Conservation (phyloP, 1,284 basidiomycete species). For the Tilletia caries region DNA sequence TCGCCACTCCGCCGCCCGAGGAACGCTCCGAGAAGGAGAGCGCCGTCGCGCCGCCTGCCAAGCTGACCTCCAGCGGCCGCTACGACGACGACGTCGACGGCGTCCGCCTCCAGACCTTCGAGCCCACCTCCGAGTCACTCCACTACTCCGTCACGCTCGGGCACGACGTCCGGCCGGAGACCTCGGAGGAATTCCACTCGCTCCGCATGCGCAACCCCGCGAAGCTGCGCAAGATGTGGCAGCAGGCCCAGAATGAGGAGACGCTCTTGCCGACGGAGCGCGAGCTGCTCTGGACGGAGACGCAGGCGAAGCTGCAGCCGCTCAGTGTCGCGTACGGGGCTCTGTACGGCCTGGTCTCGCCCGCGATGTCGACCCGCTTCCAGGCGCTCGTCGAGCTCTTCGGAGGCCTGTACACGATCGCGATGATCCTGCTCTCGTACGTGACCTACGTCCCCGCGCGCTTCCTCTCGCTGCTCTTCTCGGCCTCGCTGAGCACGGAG, state of each 20-base stretch:
- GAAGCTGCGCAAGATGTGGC: not conserved
- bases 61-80: not conserved
- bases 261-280: conserved; percentile 7
- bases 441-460: conserved; percentile 58
- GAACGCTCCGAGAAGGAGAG: not conserved
- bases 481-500: conserved; percentile 15
- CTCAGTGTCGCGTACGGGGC: not conserved
- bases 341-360: not conserved
- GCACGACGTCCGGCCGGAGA: not conserved
- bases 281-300: not conserved
- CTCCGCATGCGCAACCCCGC: not conserved
- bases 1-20: not conserved
- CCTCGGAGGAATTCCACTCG: not conserved
- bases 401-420: conserved; percentile 63
- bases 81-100: not conserved
- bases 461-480: not conserved
- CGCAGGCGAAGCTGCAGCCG: not conserved
- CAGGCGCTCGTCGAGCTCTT: conserved; percentile 71
- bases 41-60: no score
- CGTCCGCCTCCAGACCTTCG: not conserved
- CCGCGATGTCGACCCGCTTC: conserved; percentile 59
- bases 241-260: not conserved
- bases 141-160: not conserved
- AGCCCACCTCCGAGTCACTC: not conserved
- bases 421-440: conserved; percentile 53